Base-by-base conservation (phyloP, 1,284 basidiomycete genomes). In the Omphalotus olearius region DNA sequence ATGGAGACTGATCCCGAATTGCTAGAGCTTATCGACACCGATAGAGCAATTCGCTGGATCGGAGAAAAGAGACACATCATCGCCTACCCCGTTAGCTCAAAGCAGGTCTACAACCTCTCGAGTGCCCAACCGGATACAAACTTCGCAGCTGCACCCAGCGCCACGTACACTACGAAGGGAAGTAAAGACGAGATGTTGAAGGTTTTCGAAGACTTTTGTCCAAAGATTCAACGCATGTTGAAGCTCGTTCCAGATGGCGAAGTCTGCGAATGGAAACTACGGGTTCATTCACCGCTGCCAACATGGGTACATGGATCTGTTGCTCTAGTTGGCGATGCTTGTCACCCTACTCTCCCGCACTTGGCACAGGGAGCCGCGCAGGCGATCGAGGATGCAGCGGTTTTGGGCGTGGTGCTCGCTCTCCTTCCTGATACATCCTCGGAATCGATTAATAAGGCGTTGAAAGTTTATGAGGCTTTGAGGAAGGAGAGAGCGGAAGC, bases 221-320 rank as follows among this genome's bases (percentile, higher is more conserved):
- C 58, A 4, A n/a, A 44, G 6, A 55, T 61, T 1, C 41, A 40
- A 50, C 52, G 59, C 3, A 52, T 62, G 57, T 47, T 62, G n/a
- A 36, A 30, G 18, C 49, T 60, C 33, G 58, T 59, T 1, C 47
- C 59, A 3, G 56, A 53, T 38, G 53, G 52, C n/a, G 57, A 60
- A 40, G 56, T 62, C 16, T 62, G 61, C 51, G 61, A 62, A 30
- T 62, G 59, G 61, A 59, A 58, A 45, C 45, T 62, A 37, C 56
- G 58, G 9, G 59, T 62, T 30, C 59, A 61, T 35, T 46, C 20
- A 16, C 59, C 59, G 20, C 52, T 62, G 7, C 47, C 44, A 38
- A 57, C 61, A 4, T 62, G 59, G 61, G 55, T 60, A 1, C 47
- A 54, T 2, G 55, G 53, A 3, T 25, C 51, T 17, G 54, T 60